Evolutionary conservation across 495 filamentous ascomycete genomes (phyloP).

Genomic region (Aspergillus conjunctus): DNA sequence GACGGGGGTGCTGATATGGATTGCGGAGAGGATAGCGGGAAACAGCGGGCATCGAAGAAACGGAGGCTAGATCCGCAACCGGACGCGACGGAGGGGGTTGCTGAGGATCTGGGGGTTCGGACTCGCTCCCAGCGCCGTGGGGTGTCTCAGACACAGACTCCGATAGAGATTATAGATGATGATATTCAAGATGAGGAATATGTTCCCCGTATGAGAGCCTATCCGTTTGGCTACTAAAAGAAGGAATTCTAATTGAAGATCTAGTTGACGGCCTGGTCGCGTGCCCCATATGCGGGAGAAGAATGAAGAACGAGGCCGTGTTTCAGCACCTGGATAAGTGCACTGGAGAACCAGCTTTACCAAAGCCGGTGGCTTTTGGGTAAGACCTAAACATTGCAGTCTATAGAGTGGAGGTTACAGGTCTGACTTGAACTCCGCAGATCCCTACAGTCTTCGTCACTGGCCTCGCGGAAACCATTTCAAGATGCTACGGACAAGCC

Average conservation of each 20-base stretch:
- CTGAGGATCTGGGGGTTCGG: conserved; percentile 34
- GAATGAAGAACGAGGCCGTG: conserved; percentile 76
- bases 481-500: conserved; percentile 29
- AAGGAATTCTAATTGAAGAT: conserved; percentile 30
- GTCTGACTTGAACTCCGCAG: conserved; percentile 21
- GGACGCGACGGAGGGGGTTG: conserved; percentile 12
- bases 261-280: conserved; percentile 72
- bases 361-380: conserved; percentile 34
- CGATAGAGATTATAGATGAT: conserved; percentile 35
- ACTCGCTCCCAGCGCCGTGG: conserved; percentile 41
- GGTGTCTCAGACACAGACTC: conserved; percentile 14
- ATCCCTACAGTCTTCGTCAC: conserved; percentile 26
- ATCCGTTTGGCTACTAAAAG: conserved; percentile 7
- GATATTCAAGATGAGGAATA: conserved; percentile 46
- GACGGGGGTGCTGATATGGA: background rate
- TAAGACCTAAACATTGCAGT: conserved; percentile 20
- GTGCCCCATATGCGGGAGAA: conserved; percentile 77
- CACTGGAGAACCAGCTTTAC: conserved; percentile 28
- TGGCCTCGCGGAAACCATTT: conserved; percentile 13
- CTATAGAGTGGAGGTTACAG: background rate
- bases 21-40: conserved; percentile 19
- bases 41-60: conserved; percentile 42
- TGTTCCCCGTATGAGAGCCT: conserved; percentile 29
- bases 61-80: conserved; percentile 42
- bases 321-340: conserved; percentile 76